phyloP scores from a whole-genome alignment of 805 yeast species.

The Lachancea cidri region DNA sequence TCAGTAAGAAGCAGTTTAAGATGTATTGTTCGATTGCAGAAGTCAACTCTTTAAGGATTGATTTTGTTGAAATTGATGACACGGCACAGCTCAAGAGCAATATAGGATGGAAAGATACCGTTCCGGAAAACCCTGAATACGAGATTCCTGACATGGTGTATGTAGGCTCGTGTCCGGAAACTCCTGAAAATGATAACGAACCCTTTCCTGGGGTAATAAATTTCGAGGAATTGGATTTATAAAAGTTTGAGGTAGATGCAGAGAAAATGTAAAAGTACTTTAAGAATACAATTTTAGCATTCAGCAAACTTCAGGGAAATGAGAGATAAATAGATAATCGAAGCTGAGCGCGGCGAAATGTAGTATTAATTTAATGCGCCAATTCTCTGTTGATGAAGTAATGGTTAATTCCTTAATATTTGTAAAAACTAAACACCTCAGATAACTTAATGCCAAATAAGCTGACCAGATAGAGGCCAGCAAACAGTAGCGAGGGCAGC shows the following conservation, averaged over 20 bases:
- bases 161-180: conserved; percentile 5
- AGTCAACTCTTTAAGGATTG: conserved; percentile 10
- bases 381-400: background rate
- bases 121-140: conserved; percentile 6
- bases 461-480: conserved; percentile 54
- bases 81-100: background rate
- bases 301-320: no score
- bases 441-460: conserved; percentile 71
- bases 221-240: conserved; percentile 1
- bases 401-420: conserved; percentile 7
- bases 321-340: no score
- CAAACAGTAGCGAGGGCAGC: conserved; percentile 58
- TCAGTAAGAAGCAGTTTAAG: conserved; percentile 4
- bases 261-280: no score
- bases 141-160: conserved; percentile 6
- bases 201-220: conserved; percentile 6
- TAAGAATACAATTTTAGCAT: no score
- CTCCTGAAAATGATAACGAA: background rate
- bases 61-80: conserved; percentile 6
- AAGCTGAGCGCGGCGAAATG: no score
- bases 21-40: conserved; percentile 9
- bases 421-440: conserved; percentile 35
- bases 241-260: no score
- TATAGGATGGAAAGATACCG: conserved; percentile 2
- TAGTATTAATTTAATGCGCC: no score